Percentiles rank a stretch among this genome's conserved stretches.
Conservation (phyloP, 2,329 filamentous ascomycete species). For the Huntiella abstrusa region DNA sequence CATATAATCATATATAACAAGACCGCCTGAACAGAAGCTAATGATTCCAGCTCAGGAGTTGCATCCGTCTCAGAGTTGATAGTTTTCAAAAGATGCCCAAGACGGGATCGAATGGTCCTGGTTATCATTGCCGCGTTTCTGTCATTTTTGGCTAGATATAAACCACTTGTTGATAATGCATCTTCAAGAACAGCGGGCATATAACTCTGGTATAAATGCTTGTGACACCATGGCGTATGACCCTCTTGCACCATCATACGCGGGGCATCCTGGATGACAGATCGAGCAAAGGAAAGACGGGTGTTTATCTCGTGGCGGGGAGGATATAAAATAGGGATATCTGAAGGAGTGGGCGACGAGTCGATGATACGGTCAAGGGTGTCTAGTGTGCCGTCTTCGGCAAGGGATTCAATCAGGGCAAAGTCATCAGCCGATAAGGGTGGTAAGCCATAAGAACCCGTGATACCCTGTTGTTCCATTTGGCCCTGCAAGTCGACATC, state of each 20-base stretch:
- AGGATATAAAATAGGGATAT: neutral
- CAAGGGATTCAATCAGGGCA: too few relatives aligned
- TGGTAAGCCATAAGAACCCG: too few relatives aligned
- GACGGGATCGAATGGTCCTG: conserved; percentile 26
- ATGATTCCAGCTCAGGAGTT: conserved; percentile 17
- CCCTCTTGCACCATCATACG: conserved; percentile 28
- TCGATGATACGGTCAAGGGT: too few relatives aligned
- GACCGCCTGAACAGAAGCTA: conserved; percentile 24
- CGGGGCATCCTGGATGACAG: conserved; percentile 31
- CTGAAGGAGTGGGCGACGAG: too few relatives aligned
- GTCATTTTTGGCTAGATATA: conserved; percentile 31
- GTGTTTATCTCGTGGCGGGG: conserved; percentile 15
- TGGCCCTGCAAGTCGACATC: too few relatives aligned
- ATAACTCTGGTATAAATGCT: conserved; percentile 26
- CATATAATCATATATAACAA: conserved; percentile 27
- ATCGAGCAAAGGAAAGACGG: conserved; percentile 26
- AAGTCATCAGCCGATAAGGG: too few relatives aligned
- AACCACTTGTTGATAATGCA: conserved; percentile 31
- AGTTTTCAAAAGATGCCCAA: conserved; percentile 22
- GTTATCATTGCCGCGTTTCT: conserved; percentile 29
- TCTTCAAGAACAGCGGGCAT: conserved; percentile 36
- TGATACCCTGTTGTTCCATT: too few relatives aligned
- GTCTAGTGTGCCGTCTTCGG: too few relatives aligned
- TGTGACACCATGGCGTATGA: conserved; percentile 34
- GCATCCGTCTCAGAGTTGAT: conserved; percentile 14